Percentiles rank a stretch among this genome's conserved stretches.
phyloP scores from a whole-genome alignment of 108 stramenopile genomes.

The Discostella stelligeroides region DNA sequence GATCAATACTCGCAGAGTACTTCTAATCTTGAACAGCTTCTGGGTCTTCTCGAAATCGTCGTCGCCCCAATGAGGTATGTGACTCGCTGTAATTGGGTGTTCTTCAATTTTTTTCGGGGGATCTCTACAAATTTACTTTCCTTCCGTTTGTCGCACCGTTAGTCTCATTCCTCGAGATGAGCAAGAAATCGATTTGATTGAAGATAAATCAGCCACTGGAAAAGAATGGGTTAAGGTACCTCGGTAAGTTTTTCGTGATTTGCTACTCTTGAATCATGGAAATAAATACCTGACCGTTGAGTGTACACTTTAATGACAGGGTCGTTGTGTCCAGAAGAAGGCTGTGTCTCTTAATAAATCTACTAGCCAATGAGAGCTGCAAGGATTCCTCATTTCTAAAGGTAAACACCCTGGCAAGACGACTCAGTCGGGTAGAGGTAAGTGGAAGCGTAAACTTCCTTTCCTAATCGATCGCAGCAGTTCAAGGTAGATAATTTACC shows the following conservation, averaged over 20 bases:
- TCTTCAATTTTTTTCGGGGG: too few relatives aligned
- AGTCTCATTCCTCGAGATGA: constrained; percentile 73
- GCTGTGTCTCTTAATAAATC: constrained; percentile 71
- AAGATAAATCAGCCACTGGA: constrained; percentile 58
- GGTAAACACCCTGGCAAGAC: constrained; percentile 72
- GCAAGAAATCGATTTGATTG: constrained; percentile 46
- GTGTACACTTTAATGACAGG: too few relatives aligned
- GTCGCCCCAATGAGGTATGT: constrained; percentile 52
- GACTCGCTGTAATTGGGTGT: neutral
- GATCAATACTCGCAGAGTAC: constrained; percentile 66
- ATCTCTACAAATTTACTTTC: too few relatives aligned
- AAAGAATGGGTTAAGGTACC: constrained; percentile 83
- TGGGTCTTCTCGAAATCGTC: constrained; percentile 69
- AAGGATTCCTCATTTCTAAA: constrained; percentile 76
- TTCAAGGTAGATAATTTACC: too few relatives aligned
- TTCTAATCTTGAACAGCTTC: constrained; percentile 80
- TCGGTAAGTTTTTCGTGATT: neutral
- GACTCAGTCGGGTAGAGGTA: constrained; percentile 74
- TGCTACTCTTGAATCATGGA: too few relatives aligned
- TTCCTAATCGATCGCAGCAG: neutral
- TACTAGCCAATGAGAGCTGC: constrained; percentile 77
- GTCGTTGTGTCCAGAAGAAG: constrained; percentile 63
- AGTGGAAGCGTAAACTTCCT: constrained; percentile 30
- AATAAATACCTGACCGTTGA: too few relatives aligned
- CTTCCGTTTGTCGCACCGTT: constrained; percentile 19